phyloP scores from a whole-genome alignment of 352 stramenopile genomes.

The Phytopythium ostracodes region DNA sequence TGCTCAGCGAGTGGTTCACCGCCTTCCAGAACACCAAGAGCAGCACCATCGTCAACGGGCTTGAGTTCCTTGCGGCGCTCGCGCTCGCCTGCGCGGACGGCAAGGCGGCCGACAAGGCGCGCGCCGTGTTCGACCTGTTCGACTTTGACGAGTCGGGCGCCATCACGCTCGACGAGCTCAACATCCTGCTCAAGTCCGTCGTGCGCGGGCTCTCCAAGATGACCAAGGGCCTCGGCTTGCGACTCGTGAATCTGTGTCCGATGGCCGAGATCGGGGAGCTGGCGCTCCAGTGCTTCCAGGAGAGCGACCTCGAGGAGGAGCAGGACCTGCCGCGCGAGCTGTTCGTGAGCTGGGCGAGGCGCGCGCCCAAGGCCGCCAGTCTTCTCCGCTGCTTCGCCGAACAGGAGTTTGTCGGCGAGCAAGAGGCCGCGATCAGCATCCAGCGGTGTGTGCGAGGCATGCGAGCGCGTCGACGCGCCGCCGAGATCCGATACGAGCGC shows the following conservation, averaged over 20 bases:
- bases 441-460: conserved; percentile 59
- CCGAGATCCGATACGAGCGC: conserved; percentile 45
- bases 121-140: conserved; percentile 68
- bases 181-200: conserved; percentile 68
- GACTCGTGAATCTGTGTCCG: conserved; percentile 45
- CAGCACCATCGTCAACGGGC: conserved; percentile 61
- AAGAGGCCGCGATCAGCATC: conserved; percentile 49
- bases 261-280: conserved; percentile 61
- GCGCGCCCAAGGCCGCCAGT: conserved; percentile 73
- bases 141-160: conserved; percentile 64
- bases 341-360: conserved; percentile 58
- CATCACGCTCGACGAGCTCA: conserved; percentile 75
- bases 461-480: conserved; percentile 35
- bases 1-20: conserved; percentile 58
- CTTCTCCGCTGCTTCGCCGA: conserved; percentile 68
- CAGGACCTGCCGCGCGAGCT: conserved; percentile 47
- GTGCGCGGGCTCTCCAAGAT: conserved; percentile 64
- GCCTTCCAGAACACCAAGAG: conserved; percentile 62
- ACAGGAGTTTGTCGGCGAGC: conserved; percentile 48
- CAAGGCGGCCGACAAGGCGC: conserved; percentile 52
- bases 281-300: conserved; percentile 53
- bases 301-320: conserved; percentile 64
- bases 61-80: conserved; percentile 63
- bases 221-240: conserved; percentile 52
- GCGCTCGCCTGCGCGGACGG: conserved; percentile 45